Base-by-base conservation (phyloP, 306 rosid genomes). In the Lablab purpureus region DNA sequence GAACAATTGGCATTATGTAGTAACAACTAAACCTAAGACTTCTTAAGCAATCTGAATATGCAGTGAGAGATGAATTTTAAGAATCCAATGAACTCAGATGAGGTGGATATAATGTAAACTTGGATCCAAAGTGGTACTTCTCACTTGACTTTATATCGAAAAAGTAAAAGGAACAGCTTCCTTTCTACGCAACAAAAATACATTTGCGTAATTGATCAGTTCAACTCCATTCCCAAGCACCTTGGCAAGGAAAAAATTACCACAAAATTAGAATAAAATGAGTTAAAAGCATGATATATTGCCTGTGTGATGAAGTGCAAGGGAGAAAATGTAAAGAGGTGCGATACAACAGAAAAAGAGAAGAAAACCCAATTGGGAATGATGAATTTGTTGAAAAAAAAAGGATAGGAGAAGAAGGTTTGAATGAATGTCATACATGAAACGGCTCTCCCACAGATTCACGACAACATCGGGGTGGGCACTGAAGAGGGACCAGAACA, bases 1-100 rank as follows among this genome's bases (percentile, higher is more conserved):
- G 88, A 85, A 85, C 34, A 74, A 78, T 21, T 21, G 85, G 88
- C 88, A 85, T 85, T 64, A 14, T 75, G 19, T 67, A 47, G 52
- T n/a, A n/a, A n/a, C 28, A 28, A 63, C 45, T 43, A 47, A 68
- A 40, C 43, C 36, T 8, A 30, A 52, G 41, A 49, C 51, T 56
- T 43, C 45, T 59, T n/a, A 14, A 49, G 21, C 47, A 70, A 64
- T 62, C 84, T 47, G 79, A 54, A 62, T 69, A 76, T 71, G 65
- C 23, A 84, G 87, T 40, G 65, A n/a, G 41, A 60, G 67, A 41
- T 66, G 67, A 15, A 13, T 15, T 80, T 51, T 59, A 21, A 46
- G 18, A 70, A 80, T 22, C 52, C 51, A 59, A 28, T 21, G 60
- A 74, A 19, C 41, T 30, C 15, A 69, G 7, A 62, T 41, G 51